Percentiles rank a stretch among this genome's conserved stretches.
These are phyloP conservation scores for Acanthochlamys bracteata DNA, from an alignment of 106 monocot species.

Conservation along the genomic window DNA sequence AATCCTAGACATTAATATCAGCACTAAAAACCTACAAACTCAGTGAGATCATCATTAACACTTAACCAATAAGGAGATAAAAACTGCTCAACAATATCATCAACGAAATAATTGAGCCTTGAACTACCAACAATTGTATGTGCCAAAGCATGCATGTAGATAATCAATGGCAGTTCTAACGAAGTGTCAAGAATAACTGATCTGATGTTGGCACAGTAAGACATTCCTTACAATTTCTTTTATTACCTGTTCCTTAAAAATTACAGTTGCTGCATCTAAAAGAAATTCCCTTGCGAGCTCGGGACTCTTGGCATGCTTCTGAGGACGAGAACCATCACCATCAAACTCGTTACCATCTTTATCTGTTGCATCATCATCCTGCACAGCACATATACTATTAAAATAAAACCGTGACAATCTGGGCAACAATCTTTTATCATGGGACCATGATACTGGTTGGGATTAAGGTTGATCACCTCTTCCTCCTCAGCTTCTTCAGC, in stretches of 20 bases:
- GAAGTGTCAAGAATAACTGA: background rate
- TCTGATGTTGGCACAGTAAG: background rate
- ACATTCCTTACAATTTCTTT: background rate
- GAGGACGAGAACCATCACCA: slow-evolving; percentile 66
- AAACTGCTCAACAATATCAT: too few relatives aligned
- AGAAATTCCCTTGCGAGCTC: slow-evolving; percentile 98
- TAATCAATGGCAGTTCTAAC: background rate
- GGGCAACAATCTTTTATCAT: background rate
- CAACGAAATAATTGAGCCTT: too few relatives aligned
- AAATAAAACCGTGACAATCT: background rate
- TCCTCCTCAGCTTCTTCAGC: slow-evolving; percentile 99
- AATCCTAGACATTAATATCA: background rate
- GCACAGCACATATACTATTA: slow-evolving; percentile 4
- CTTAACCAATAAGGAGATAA: background rate
- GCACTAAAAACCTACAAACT: background rate
- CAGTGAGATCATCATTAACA: background rate
- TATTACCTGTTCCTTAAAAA: slow-evolving; percentile 95
- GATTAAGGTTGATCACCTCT: slow-evolving; percentile 41
- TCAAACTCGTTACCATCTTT: slow-evolving; percentile 87
- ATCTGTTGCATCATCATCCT: slow-evolving; percentile 94
- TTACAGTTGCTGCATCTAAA: slow-evolving; percentile 92
- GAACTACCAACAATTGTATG: too few relatives aligned
- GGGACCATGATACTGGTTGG: background rate
- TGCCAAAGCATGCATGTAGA: too few relatives aligned
- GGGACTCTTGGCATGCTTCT: slow-evolving; percentile 99